Base-by-base conservation (phyloP, 2,329 filamentous ascomycete genomes). In the Esteya vermicola region DNA sequence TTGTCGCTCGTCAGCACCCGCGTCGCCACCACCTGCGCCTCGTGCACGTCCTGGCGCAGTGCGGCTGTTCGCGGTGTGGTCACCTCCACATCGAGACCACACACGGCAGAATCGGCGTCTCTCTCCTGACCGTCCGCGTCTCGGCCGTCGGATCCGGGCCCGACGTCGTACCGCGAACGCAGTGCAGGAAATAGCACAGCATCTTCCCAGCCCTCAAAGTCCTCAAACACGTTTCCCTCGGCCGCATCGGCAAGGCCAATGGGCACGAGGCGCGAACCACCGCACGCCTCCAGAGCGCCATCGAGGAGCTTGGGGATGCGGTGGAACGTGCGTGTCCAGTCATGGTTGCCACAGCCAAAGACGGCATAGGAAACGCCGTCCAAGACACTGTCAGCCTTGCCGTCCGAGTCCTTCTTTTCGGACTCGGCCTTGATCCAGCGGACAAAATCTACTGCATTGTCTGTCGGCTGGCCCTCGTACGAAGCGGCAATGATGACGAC, bases 401-500 rank as follows among this genome's bases (percentile, higher is more conserved):
- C 7, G n/a, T 2, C 28, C 7, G n/a, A 5, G 14, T 23, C 27
- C 5, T 19, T 10, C 21, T 33, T 30, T 13, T 9, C 71, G 58
- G 12, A 51, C 61, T 47, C 75, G 34, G 66, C 60, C 41, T 68
- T 60, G 13, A 70, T 57, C 81, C 81, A 86, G 16, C 67, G 60
- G 20, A 78, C 68, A 49, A 86, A 86, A 36, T 73, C 67, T 0
- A 62, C 66, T 0, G 81, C 82, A 45, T 88, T 85, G 45, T 84
- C 78, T 0, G 81, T 73, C 0, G 82, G 78, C 40, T 82, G 67
- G 1, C 82, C 82, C 50, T 88, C 81, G 48, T 86, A 88, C 1
- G 75, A 51, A 0, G 81, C 70, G 0, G 76, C 77, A 45, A 88
- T 67, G 36, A 86, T 66, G 20, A 84, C 60, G 0, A 81, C 65